Evolutionary conservation across 225 moss, liverwort and hornwort species (phyloP), one percentile per base, ranked within the genome.

Genomic region (Pleurozium schreberi): DNA sequence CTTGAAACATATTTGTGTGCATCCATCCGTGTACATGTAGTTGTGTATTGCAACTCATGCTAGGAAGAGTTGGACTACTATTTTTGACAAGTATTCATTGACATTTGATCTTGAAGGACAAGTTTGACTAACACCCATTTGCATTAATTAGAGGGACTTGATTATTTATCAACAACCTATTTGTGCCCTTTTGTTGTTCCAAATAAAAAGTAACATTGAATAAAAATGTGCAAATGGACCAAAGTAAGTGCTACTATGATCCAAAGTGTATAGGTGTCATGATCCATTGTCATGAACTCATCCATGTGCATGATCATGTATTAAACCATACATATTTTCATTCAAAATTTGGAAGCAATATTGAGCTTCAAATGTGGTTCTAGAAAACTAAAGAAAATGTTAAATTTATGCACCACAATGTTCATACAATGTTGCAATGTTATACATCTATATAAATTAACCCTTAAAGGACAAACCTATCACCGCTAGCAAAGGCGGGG

Each of bases 271-370:
- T 1, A 53, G 0, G 0, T 53, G 9, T 53, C 1, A 22, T 2
- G 1, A 33, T 28, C 49, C 19, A 31, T 20, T 12, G 20, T 7
- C 49, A 33, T 2, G 0, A 58, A n/a, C 57, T 57, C n/a, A 79
- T n/a, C 55, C 5, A 38, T 38, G 8, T 0, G 0, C 6, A 57
- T 27, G 11, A 1, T n/a, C 2, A 16, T 0, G 0, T 27, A 57
- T 11, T n/a, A 15, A 77, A 53, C 25, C 4, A 23, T 16, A 16
- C 2, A 55, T 16, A 55, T 36, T 77, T 55, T 77, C n/a, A n/a
- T n/a, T n/a, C 57, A 79, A 38, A 78, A 79, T 57, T 7, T 18
- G 1, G 3, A 57, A 55, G 38, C n/a, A 57, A n/a, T 57, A 15
- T 57, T 57, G 26, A 79, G 38, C 27, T 79, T 17, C 0, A 53